Base-by-base conservation (phyloP, 208 protist genomes). In the Kentomonas sorsogonicus region DNA sequence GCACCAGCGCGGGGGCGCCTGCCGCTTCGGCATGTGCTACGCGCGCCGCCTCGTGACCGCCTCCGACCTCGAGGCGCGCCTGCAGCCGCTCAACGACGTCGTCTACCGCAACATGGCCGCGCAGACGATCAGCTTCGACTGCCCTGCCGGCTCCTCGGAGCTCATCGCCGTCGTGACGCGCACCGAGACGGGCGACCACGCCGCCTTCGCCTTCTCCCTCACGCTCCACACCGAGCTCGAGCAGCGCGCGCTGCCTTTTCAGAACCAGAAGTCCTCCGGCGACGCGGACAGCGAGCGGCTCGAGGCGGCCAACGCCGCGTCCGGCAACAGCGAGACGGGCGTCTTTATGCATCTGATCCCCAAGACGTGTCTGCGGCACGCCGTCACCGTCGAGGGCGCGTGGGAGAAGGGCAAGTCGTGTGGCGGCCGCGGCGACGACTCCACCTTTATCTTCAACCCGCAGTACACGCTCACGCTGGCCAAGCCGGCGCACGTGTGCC, bases 331-430 rank as follows among this genome's bases (percentile, higher is more conserved):
- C 1, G 48, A 48, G 60, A 25, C 46, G 1, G 80, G 79, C 18
- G 83, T 94, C 27, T 93, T 75, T 68, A 90, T 93, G 79, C 86
- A 93, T 56, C 65, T 65, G 38, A 83, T 93, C 30, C 82, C 82
- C 18, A 45, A 56, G 25, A 78, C 67, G 22, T 60, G 60, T 44
- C 74, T 93, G 1, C 71, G 65, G 53, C 57, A 76, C 33, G 74
- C 64, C 38, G 77, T 72, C 15, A 57, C 62, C 29, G 31, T 67
- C 25, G 47, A 68, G 2, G 82, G 86, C 5, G 36, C 39, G 38
- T 93, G 82, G 82, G 66, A 71, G 56, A 86, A 83, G 53, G 86
- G 82, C 38, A 74, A 81, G 61, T 86, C 57, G 26, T 93, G 82
- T 47, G 86, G 86, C 34, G 86, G 86, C 25, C 73, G 75, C 51